Evolutionary conservation across 176 grass and related monocot species (phyloP), one percentile per base, ranked within the genome.

Genomic region (Elaeis guineensis): DNA sequence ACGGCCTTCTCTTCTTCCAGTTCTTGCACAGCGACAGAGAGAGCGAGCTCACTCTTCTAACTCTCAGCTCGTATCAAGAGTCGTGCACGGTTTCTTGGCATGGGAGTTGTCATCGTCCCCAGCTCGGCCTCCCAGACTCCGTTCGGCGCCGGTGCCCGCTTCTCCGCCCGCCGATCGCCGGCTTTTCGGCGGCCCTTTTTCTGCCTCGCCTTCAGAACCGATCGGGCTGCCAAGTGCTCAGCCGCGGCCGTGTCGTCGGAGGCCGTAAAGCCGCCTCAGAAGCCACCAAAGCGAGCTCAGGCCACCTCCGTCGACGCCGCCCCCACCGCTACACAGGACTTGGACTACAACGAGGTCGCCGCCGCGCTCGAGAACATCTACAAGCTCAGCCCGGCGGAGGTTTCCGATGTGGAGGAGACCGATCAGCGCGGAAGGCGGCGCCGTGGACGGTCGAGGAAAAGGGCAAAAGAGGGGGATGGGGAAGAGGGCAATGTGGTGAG

Each of bases 291-390:
- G 49, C 11, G 59, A 49, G 26, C 18, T 16, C 50, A 58, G 58
- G 51, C 21, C 24, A 32, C 53, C 22, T 49, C 61, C 21, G 23
- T 4, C 52, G 7, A 50, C 44, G 62, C 51, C 21, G 60, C 19
- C 30, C 49, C 35, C 69, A 23, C 53, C 4, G 70, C 77, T 1
- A 58, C 29, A 4, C 25, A 17, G 19, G 73, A 59, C 65, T 65
- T 75, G 69, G 81, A 90, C 22, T 96, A 87, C 71, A 78, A 79
- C 71, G 80, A 90, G 75, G 83, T 96, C 17, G 83, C 91, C n/a
- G 91, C 87, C 35, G 66, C 75, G 57, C 73, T 96, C 12, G 91
- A 96, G 86, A 90, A 63, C 76, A 86, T 96, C 58, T 96, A 90
- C 80, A 77, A 87, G 71, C 83, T 87, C 52, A 96, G 91, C 84